Evolutionary conservation across 2,329 filamentous ascomycete species (phyloP).

Genomic region (Exutisphaerella laricina): DNA sequence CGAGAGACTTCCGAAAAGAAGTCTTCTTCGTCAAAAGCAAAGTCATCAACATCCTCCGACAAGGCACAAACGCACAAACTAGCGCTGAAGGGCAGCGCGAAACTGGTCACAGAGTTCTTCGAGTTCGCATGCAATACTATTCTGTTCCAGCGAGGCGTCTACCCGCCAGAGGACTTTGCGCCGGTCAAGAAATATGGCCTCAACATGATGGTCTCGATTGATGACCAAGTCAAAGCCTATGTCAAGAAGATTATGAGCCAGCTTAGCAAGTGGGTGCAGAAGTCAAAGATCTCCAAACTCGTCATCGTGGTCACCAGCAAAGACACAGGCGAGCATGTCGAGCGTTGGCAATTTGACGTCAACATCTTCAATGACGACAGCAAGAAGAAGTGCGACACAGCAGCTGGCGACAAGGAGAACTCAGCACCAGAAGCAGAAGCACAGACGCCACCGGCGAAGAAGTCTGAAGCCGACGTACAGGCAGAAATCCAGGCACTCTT

Average conservation of each 20-base stretch:
- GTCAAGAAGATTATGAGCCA: slow-evolving; percentile 99
- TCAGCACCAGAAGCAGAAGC: slow-evolving; percentile 32
- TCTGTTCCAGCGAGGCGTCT: slow-evolving; percentile 77
- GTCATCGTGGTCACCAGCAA: slow-evolving; percentile 96
- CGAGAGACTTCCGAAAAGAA: slow-evolving; percentile 2
- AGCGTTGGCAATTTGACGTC: slow-evolving; percentile 95
- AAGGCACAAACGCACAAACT: slow-evolving; percentile 94
- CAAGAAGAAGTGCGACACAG: slow-evolving; percentile 35
- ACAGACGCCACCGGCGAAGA: slow-evolving; percentile 49
- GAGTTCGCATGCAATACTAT: slow-evolving; percentile 99
- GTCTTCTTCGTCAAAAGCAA: neutral
- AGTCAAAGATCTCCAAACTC: slow-evolving; percentile 93
- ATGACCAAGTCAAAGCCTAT: slow-evolving; percentile 98
- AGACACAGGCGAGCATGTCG: slow-evolving; percentile 91
- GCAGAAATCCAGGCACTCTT: slow-evolving; percentile 94
- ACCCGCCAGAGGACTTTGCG: slow-evolving; percentile 95
- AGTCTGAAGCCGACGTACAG: slow-evolving; percentile 91
- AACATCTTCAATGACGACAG: slow-evolving; percentile 36
- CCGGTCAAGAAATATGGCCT: slow-evolving; percentile 99
- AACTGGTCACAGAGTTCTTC: slow-evolving; percentile 74
- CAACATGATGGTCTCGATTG: slow-evolving; percentile 94
- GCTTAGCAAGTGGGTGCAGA: slow-evolving; percentile 95
- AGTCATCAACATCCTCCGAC: slow-evolving; percentile 38
- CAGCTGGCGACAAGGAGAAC: slow-evolving; percentile 64
- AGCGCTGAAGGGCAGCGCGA: slow-evolving; percentile 66